Evolutionary conservation across 2,329 filamentous ascomycete genomes (phyloP).

Genomic region (Coniochaeta hoffmannii): DNA sequence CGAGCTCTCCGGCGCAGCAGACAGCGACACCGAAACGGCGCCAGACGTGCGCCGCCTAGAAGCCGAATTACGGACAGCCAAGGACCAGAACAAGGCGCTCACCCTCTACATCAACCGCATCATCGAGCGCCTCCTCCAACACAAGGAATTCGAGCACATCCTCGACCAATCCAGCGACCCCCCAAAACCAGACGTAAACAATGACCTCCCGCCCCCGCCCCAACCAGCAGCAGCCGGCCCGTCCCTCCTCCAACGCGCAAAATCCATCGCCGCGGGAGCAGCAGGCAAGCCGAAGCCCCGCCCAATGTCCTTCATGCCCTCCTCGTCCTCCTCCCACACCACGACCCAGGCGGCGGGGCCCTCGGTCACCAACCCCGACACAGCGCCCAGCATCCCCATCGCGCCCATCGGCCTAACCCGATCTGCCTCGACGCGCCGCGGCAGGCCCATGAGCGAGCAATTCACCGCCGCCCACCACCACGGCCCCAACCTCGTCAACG

Average conservation of each 20-base stretch:
- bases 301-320: conserved; percentile 51
- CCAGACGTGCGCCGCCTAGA: conserved; percentile 62
- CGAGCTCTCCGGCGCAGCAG: conserved; percentile 63
- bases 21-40: conserved; percentile 11
- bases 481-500: conserved; percentile 70
- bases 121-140: conserved; percentile 87
- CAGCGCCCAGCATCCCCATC: conserved; percentile 70
- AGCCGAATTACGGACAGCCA: conserved; percentile 67
- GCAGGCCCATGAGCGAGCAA: conserved; percentile 57
- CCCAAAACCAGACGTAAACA: conserved; percentile 51
- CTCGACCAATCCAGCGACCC: conserved; percentile 67
- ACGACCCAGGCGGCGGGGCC: conserved; percentile 15
- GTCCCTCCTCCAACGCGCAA: conserved; percentile 53
- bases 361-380: conserved; percentile 57
- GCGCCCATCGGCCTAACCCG: conserved; percentile 60
- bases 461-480: conserved; percentile 33
- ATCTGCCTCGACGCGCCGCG: conserved; percentile 44
- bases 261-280: conserved; percentile 47
- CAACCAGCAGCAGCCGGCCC: conserved; percentile 23
- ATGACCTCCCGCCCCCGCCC: conserved; percentile 77
- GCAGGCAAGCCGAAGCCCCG: conserved; percentile 39
- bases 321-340: conserved; percentile 6
- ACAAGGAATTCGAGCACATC: conserved; percentile 92
- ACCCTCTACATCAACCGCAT: conserved; percentile 99
- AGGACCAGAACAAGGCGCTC: conserved; percentile 94